Evolutionary conservation across 805 yeast genomes (phyloP).

Genomic region (Ogataea populi-albae): DNA sequence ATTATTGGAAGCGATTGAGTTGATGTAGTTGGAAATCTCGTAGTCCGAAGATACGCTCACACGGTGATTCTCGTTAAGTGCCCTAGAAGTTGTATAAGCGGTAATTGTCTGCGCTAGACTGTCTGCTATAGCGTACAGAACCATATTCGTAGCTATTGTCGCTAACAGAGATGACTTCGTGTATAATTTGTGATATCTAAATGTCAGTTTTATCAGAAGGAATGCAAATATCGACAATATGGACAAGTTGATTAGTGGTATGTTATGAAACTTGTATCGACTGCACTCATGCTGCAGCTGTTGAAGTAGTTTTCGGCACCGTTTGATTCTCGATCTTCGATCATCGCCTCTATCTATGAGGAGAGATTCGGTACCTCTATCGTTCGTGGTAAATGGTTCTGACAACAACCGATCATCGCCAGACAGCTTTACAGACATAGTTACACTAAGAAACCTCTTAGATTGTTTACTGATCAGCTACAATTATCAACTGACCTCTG

Average conservation of each 20-base stretch:
- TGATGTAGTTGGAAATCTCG: constrained; percentile 20
- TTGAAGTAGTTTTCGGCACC: constrained; percentile 1
- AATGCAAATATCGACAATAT: constrained; percentile 48
- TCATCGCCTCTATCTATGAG: too few relatives aligned
- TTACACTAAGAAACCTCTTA: too few relatives aligned
- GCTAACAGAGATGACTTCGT: constrained; percentile 67
- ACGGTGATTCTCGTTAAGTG: constrained; percentile 11
- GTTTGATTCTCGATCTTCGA: too few relatives aligned
- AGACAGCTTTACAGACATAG: constrained; percentile 12
- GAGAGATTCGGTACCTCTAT: not conserved
- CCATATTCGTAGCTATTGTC: constrained; percentile 73
- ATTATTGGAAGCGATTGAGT: constrained; percentile 15
- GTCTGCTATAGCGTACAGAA: constrained; percentile 88
- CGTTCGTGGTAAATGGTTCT: constrained; percentile 1
- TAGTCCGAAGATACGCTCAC: constrained; percentile 16
- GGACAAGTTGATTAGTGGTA: constrained; percentile 57
- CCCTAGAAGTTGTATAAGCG: constrained; percentile 19
- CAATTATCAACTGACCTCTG: too few relatives aligned
- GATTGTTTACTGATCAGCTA: not conserved
- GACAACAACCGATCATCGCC: constrained; percentile 10
- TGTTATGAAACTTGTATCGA: constrained; percentile 34
- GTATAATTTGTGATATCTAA: constrained; percentile 59
- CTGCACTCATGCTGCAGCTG: constrained; percentile 13
- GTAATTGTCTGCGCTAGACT: constrained; percentile 77
- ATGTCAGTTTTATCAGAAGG: constrained; percentile 51